phyloP scores from a whole-genome alignment of 2,329 filamentous ascomycete species.

The Leptographium galeiforme region DNA sequence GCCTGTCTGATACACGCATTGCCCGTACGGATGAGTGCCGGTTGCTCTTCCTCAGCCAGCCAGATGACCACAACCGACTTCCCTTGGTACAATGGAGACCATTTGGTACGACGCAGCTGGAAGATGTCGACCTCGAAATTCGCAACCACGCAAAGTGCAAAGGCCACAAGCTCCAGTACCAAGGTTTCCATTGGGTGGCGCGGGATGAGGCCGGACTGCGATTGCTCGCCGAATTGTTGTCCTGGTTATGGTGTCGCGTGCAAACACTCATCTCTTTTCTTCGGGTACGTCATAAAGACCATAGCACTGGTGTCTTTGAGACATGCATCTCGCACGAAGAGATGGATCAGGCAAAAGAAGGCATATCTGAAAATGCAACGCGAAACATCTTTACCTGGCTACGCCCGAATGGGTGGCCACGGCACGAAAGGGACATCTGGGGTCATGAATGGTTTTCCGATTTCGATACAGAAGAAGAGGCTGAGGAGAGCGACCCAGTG shows the following conservation, averaged over 20 bases:
- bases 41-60: conserved; percentile 16
- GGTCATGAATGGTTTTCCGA: conserved; percentile 15
- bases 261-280: background rate
- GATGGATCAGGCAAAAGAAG: conserved; percentile 10
- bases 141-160: conserved; percentile 15
- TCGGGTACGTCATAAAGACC: background rate
- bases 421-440: conserved; percentile 13
- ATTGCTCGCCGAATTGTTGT: background rate
- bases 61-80: conserved; percentile 10
- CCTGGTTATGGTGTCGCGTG: background rate
- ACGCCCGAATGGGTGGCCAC: conserved; percentile 13
- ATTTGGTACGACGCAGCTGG: conserved; percentile 16
- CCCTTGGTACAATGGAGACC: conserved; percentile 17
- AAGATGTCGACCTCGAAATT: conserved; percentile 17
- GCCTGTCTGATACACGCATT: conserved; percentile 6
- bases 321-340: conserved; percentile 4
- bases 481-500: conserved; percentile 1
- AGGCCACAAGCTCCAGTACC: conserved; percentile 14
- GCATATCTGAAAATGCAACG: conserved; percentile 16
- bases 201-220: conserved; percentile 3
- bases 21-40: conserved; percentile 17
- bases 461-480: conserved; percentile 14
- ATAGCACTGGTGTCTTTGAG: background rate
- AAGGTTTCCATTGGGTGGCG: conserved; percentile 12
- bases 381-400: conserved; percentile 18